Base-by-base conservation (phyloP, 2,329 filamentous ascomycete species). In the Xylariaceae sp. region DNA sequence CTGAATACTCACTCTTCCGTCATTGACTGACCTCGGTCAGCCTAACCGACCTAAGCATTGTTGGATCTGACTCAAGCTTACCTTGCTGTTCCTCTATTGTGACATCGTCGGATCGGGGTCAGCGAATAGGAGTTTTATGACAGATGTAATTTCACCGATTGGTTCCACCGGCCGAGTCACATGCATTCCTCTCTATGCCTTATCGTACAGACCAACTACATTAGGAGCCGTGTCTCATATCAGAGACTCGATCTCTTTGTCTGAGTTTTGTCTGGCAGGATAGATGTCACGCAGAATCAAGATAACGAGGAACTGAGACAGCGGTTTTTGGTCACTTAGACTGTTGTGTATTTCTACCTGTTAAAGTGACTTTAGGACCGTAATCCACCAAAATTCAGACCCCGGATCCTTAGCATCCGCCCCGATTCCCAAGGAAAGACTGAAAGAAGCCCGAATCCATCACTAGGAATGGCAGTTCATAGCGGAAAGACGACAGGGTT, bases 321-420 rank as follows among this genome's bases (percentile, higher is more conserved):
- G 11, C 8, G 9, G 5, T 5, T 48, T 50, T 18, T 54, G 39
- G 45, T 39, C 62, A 59, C 58, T 56, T 49, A 63, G 47, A 61
- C 11, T 42, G 37, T 50, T 54, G 17, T 60, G 23, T 54, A 54
- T 63, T 62, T 50, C 51, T 62, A 15, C 37, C 37, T 42, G 11
- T 9, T 35, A 63, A 61, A 65, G 55, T 58, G 63, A 60, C 50
- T 61, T 45, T 48, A 50, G 42, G 37, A 53, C 3, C 42, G 30
- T 17, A 37, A 34, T 44, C 51, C 35, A n/a, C 50, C 50, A 45
- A 50, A 56, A 52, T 44, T 35, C 34, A n/a, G 52, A 58, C 35
- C 30, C 18, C 15, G 49, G 42, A 45, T 30, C 17, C 34, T 51
- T 51, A 44, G 45, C 49, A 35, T 54, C 50, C 15, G 23, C n/a